Base-by-base conservation (phyloP, 2,329 filamentous ascomycete genomes). In the Colletotrichum sp. region DNA sequence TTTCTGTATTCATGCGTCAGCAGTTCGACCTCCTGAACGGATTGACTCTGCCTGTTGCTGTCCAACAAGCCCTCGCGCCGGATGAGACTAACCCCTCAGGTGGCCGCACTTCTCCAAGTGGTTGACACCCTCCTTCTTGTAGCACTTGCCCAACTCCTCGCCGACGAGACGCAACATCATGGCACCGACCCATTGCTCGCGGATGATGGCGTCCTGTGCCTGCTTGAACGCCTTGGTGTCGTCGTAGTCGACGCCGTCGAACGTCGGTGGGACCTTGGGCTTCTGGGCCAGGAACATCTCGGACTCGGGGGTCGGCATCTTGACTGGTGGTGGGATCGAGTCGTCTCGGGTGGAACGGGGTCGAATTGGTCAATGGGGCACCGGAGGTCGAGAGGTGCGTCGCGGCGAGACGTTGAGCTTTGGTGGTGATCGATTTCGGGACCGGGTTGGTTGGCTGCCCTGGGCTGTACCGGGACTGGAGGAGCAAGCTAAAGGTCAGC, bases 81-180 rank as follows among this genome's bases (percentile, higher is more conserved):
- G 19, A 22, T 34, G 28, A 67, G 67, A 87, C 93, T 89, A 84
- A 97, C 95, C 94, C 94, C 95, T 90, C 86, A 96, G 85, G 81
- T 91, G 88, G 79, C 94, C 94, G 85, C 95, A 97, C 87, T 96
- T 97, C 90, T 96, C 95, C 84, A 97, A 86, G 84, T 97, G 95
- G 85, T 97, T 97, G 79, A 96, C 94, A 72, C 95, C 95, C 86
- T 97, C 94, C 80, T 92, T 90, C 85, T 92, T 92, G 86, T 97
- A 97, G 89, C 95, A 97, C 88, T 95, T 96, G 85, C 93, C 90
- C 87, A 97, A 88, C 88, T 97, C 95, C 84, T 96, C 94, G 78
- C 94, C 89, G 71, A 97, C 94, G 78, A 97, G 87, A 77, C 95
- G 90, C 74, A 94, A 94, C 95, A 96, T 97, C 95, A 97, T 97